phyloP scores from a whole-genome alignment of 768 basidiomycete genomes.

The Boletellus ananas region DNA sequence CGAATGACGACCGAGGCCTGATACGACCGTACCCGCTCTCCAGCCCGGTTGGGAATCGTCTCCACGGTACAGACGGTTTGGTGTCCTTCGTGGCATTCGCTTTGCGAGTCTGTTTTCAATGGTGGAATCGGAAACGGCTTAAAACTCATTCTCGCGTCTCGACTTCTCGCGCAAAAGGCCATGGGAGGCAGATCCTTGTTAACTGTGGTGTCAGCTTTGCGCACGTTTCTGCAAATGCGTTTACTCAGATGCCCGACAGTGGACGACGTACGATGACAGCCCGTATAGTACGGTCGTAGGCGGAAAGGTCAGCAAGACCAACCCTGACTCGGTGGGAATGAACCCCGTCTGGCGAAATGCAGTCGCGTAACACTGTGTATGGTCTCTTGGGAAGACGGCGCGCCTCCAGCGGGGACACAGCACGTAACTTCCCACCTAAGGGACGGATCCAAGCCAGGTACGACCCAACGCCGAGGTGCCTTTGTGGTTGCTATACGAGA shows the following conservation, averaged over 20 bases:
- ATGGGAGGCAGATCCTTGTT: conserved; percentile 5
- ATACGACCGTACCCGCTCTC: conserved; percentile 21
- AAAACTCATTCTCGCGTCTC: conserved; percentile 1
- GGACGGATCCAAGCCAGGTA: no score
- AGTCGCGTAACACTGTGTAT: no score
- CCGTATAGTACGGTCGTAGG: no score
- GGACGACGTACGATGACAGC: conserved; percentile 37
- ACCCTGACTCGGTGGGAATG: no score
- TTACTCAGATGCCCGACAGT: no score
- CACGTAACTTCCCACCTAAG: no score
- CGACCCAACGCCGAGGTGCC: no score
- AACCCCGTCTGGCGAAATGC: no score
- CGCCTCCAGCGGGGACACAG: no score
- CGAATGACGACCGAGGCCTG: conserved; percentile 34
- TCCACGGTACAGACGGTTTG: not conserved
- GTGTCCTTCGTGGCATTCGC: conserved; percentile 6
- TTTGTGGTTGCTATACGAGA: no score
- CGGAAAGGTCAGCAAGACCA: no score
- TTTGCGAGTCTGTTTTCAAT: not conserved
- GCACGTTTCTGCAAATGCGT: not conserved
- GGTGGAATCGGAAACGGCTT: not conserved
- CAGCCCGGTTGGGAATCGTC: conserved; percentile 4
- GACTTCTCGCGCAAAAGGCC: conserved; percentile 10
- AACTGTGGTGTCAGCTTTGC: conserved; percentile 2
- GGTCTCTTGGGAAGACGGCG: no score